phyloP scores from a whole-genome alignment of 169 alveolate species.

The Babesia gibsoni region DNA sequence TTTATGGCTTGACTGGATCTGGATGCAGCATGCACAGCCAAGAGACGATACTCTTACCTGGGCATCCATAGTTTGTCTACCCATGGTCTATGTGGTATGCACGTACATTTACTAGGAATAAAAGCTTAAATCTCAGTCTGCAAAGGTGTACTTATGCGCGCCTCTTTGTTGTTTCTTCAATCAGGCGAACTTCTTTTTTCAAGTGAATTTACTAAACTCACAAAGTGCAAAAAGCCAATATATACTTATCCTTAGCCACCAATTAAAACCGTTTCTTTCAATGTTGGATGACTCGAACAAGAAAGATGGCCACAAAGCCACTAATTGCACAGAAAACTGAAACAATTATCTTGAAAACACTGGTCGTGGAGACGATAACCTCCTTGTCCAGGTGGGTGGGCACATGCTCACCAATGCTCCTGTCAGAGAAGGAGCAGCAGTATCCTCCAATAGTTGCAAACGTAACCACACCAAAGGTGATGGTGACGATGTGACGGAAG shows the following conservation, averaged over 20 bases:
- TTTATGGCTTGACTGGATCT: too few species aligned
- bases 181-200: too few species aligned
- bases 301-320: background rate
- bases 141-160: too few species aligned
- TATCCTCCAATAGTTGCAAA: conserved; percentile 23
- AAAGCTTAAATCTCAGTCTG: too few species aligned
- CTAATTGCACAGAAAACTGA: conserved; percentile 14
- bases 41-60: too few species aligned
- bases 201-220: too few species aligned
- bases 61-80: too few species aligned
- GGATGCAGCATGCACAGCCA: too few species aligned
- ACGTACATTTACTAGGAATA: too few species aligned
- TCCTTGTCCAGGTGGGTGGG: conserved; percentile 11
- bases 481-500: conserved; percentile 1
- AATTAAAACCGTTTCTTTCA: background rate
- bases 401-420: conserved; percentile 7
- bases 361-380: conserved; percentile 18
- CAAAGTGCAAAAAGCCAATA: too few species aligned
- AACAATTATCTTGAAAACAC: conserved; percentile 21
- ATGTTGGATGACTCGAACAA: conserved; percentile 17
- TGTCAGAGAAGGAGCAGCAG: conserved; percentile 32
- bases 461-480: conserved; percentile 20
- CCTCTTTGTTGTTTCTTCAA: too few species aligned
- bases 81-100: too few species aligned
- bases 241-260: background rate